Base-by-base conservation (phyloP, 2,329 filamentous ascomycete genomes). In the Fusarium begoniae region DNA sequence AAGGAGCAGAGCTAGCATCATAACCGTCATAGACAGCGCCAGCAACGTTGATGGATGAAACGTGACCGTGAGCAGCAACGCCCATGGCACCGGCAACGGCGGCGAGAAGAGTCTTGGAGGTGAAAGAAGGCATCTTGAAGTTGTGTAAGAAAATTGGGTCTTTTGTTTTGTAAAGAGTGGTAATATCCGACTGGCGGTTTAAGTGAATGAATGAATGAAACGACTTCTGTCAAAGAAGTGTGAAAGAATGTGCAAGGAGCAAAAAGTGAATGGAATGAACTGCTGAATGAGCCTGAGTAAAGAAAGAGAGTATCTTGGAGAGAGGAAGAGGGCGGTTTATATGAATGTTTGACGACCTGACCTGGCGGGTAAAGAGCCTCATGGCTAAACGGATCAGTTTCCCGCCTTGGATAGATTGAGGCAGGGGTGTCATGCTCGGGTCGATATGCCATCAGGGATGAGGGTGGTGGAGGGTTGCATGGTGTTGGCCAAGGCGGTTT, bases 171-270 rank as follows among this genome's bases (percentile, higher is more conserved):
- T 57, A 51, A 56, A 74, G 63, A 53, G 57, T 50, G 62, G 26
- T 58, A 50, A 66, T 26, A 48, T 73, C 75, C 75, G 74, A 55
- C 77, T 78, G 56, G 77, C 77, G 77, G 77, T 57, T 40, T n/a
- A 56, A 54, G 38, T 66, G 65, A 57, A 62, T 40, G 72, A 76
- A 73, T 69, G 70, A 77, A 78, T 75, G 75, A 78, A 75, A 65
- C 68, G 63, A 75, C 79, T 79, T 80, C 79, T 80, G 50, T 80
- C 79, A 80, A 80, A 80, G 79, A 80, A 80, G 79, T 61, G 66
- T 71, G 56, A 66, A 67, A 70, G 70, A 67, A 66, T 69, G 74
- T 72, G 73, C 57, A 79, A 78, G 63, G 73, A 75, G 63, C 62
- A 76, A 77, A 72, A 77, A 78, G 74, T 63, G 74, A 79, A 74